A percentile compares a stretch with the other conserved stretches of the same genome.
Conservation (phyloP, 805 yeast genomes). For the Dipodascopsis uninucleata region DNA sequence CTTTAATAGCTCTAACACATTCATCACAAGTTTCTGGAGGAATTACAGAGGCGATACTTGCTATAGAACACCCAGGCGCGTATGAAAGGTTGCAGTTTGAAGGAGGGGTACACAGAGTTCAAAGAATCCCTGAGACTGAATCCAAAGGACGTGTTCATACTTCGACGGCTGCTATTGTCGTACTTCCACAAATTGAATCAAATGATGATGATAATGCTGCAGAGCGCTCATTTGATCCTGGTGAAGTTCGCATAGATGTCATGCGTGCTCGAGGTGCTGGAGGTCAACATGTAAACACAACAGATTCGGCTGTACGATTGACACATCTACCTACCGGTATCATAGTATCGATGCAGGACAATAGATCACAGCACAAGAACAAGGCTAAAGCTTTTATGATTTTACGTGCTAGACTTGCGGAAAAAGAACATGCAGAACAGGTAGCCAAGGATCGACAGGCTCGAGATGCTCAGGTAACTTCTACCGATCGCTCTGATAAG, state of each 20-base stretch:
- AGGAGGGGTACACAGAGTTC: constrained; percentile 95
- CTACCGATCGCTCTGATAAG: constrained; percentile 89
- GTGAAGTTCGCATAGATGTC: constrained; percentile 89
- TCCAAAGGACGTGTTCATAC: constrained; percentile 92
- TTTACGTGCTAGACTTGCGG: constrained; percentile 79
- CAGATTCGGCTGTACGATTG: constrained; percentile 92
- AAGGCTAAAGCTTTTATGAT: constrained; percentile 88
- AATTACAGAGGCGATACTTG: constrained; percentile 68
- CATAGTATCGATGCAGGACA: constrained; percentile 87
- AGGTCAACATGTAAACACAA: constrained; percentile 96
- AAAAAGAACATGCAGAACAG: constrained; percentile 62
- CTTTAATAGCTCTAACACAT: constrained; percentile 54
- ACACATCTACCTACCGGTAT: constrained; percentile 91
- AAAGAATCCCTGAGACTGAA: constrained; percentile 89
- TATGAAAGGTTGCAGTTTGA: constrained; percentile 73
- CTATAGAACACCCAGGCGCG: constrained; percentile 71
- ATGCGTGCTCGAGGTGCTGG: constrained; percentile 98
- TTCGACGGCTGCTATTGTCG: constrained; percentile 93
- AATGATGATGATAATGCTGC: constrained; percentile 45
- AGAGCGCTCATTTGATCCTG: constrained; percentile 74
- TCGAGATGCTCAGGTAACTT: constrained; percentile 77
- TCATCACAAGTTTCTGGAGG: constrained; percentile 54
- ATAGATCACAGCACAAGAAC: constrained; percentile 89
- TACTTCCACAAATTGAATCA: constrained; percentile 73
- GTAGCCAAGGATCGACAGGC: constrained; percentile 61